A percentile compares a stretch with the other conserved stretches of the same genome.
Evolutionary conservation across 2,329 filamentous ascomycete species (phyloP).

Genomic region (Cladophialophora chaetospira): DNA sequence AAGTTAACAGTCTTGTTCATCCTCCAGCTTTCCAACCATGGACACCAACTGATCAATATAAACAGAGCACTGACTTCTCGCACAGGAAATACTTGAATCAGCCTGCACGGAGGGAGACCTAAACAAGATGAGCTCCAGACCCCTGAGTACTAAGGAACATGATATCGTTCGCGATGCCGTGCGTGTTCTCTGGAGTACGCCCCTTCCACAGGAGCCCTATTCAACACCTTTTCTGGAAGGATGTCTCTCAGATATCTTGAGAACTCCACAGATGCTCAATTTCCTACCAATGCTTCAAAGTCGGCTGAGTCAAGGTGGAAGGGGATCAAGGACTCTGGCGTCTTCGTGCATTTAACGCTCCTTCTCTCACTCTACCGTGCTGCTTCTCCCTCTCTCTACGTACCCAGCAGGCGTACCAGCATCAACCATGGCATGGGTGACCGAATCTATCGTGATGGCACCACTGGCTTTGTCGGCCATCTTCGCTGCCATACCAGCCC

Average conservation of each 20-base stretch:
- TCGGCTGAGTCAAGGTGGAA: slow-evolving; percentile 5
- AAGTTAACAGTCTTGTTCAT: too few species aligned
- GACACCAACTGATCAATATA: too few species aligned
- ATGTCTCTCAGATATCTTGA: slow-evolving; percentile 24
- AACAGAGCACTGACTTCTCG: too few species aligned
- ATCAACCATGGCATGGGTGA: slow-evolving; percentile 12
- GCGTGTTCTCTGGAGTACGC: background rate
- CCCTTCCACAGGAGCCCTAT: slow-evolving; percentile 15
- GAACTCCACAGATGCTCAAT: background rate
- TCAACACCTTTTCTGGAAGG: slow-evolving; percentile 25
- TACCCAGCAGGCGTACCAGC: background rate
- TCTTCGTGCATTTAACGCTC: background rate
- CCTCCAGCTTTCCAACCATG: too few species aligned
- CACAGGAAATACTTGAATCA: too few species aligned
- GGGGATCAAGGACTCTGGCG: background rate
- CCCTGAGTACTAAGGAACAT: background rate
- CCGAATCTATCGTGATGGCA: slow-evolving; percentile 12
- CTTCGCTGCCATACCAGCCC: slow-evolving; percentile 45
- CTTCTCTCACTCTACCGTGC: background rate
- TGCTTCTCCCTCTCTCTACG: background rate
- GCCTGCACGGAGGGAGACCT: background rate
- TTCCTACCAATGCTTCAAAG: slow-evolving; percentile 1
- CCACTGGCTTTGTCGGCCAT: slow-evolving; percentile 20
- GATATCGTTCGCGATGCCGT: background rate
- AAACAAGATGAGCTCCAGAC: background rate